Conservation (phyloP, 805 yeast genomes). For the Pichia kluyveri region DNA sequence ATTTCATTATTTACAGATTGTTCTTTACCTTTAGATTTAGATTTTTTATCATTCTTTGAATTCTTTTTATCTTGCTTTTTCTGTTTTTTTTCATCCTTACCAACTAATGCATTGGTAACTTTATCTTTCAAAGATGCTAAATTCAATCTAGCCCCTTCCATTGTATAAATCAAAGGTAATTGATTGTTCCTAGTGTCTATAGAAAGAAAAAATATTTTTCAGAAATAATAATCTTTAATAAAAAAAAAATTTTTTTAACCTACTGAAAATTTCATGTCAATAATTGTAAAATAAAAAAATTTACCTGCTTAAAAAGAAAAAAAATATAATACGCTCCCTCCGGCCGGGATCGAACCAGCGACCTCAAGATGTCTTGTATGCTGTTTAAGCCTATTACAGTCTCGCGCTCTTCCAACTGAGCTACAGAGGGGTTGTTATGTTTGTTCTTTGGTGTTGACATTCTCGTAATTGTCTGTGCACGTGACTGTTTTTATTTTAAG, state of each 20-base stretch:
- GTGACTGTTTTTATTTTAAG: no score
- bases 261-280: not conserved
- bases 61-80: conserved; percentile 16
- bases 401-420: conserved; percentile 19
- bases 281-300: not conserved
- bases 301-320: not conserved
- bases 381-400: conserved; percentile 10
- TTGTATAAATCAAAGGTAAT: conserved; percentile 8
- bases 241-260: not conserved
- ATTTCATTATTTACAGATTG: not conserved
- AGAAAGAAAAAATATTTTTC: no score
- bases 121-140: conserved; percentile 56
- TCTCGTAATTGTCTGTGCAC: no score
- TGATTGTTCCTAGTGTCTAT: no score
- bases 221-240: no score
- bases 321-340: not conserved
- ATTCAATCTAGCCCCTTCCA: conserved; percentile 39
- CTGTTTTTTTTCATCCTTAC: conserved; percentile 15
- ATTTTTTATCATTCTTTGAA: conserved; percentile 5
- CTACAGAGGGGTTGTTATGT: conserved; percentile 12
- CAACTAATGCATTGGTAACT: conserved; percentile 43
- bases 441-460: not conserved
- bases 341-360: conserved; percentile 15
- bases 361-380: conserved; percentile 14
- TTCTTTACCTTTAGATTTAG: not conserved